Conservation (phyloP, 2,329 filamentous ascomycete species). For the Alternaria viburni region DNA sequence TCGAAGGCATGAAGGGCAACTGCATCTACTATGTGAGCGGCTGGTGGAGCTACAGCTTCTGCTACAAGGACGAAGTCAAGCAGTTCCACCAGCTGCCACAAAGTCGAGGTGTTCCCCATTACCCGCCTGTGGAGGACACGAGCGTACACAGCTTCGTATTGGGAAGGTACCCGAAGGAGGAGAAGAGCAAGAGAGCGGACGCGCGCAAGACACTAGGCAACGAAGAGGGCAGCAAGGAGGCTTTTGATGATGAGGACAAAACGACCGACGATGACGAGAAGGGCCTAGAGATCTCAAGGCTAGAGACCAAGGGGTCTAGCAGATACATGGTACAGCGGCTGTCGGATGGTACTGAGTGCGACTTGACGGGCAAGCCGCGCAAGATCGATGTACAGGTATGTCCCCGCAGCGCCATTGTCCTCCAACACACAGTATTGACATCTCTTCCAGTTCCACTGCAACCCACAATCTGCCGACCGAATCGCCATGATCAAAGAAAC, state of each 20-base stretch:
- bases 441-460: conserved; percentile 68
- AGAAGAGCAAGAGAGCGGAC: conserved; percentile 27
- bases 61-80: conserved; percentile 84
- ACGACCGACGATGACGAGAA: conserved; percentile 30
- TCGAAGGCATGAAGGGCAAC: conserved; percentile 75
- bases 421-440: conserved; percentile 16
- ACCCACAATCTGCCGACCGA: conserved; percentile 74
- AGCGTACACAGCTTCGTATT: conserved; percentile 78
- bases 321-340: conserved; percentile 86
- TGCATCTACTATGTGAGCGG: conserved; percentile 86
- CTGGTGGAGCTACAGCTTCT: conserved; percentile 97
- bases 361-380: conserved; percentile 80
- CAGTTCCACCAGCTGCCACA: conserved; percentile 87
- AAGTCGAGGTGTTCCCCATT: conserved; percentile 68
- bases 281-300: conserved; percentile 59
- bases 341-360: conserved; percentile 80
- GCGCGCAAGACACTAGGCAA: conserved; percentile 38
- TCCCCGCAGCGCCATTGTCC: neutral
- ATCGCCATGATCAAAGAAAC: conserved; percentile 95
- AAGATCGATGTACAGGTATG: conserved; percentile 79
- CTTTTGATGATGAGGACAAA: conserved; percentile 39
- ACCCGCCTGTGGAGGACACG: conserved; percentile 78
- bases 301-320: conserved; percentile 83
- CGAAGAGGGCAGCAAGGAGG: conserved; percentile 39
- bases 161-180: conserved; percentile 61